Percentiles rank a stretch among this genome's conserved stretches.
phyloP scores from a whole-genome alignment of 2,329 filamentous ascomycete genomes.

The Monilinia fructigena region DNA sequence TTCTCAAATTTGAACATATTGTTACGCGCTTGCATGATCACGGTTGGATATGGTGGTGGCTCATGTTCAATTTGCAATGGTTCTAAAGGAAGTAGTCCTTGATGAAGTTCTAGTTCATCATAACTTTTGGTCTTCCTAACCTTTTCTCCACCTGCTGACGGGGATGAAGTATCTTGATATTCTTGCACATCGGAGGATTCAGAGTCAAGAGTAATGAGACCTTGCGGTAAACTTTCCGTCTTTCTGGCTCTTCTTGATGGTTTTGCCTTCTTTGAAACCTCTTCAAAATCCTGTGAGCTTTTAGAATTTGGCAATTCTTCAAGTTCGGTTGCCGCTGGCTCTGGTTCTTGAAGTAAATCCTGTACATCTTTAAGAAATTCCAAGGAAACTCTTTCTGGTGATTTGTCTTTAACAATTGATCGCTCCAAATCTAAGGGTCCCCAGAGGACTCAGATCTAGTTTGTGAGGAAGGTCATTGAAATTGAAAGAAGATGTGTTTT shows the following conservation, averaged over 20 bases:
- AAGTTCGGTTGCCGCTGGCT: not conserved
- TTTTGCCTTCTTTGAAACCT: not conserved
- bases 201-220: slow-evolving; percentile 12
- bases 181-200: slow-evolving; percentile 9
- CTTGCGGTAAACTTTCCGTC: slow-evolving; percentile 16
- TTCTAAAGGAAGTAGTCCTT: slow-evolving; percentile 48
- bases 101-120: slow-evolving; percentile 48
- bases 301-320: not conserved
- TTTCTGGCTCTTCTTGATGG: not conserved
- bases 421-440: slow-evolving; percentile 40
- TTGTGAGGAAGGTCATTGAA: slow-evolving; percentile 53
- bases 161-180: not conserved
- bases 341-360: slow-evolving; percentile 1
- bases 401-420: not conserved
- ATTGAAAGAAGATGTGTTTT: slow-evolving; percentile 54
- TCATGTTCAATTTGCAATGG: slow-evolving; percentile 43
- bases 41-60: slow-evolving; percentile 71
- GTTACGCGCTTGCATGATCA: slow-evolving; percentile 79
- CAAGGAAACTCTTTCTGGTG: not conserved
- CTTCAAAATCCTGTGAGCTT: not conserved
- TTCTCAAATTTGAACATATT: slow-evolving; percentile 91
- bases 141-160: not conserved
- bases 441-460: slow-evolving; percentile 29
- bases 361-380: slow-evolving; percentile 6
- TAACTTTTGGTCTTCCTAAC: not conserved